Evolutionary conservation across 1,139 yeast species (phyloP), one percentile per base, ranked within the genome.

Genomic region (Blastobotrys serpentis): DNA sequence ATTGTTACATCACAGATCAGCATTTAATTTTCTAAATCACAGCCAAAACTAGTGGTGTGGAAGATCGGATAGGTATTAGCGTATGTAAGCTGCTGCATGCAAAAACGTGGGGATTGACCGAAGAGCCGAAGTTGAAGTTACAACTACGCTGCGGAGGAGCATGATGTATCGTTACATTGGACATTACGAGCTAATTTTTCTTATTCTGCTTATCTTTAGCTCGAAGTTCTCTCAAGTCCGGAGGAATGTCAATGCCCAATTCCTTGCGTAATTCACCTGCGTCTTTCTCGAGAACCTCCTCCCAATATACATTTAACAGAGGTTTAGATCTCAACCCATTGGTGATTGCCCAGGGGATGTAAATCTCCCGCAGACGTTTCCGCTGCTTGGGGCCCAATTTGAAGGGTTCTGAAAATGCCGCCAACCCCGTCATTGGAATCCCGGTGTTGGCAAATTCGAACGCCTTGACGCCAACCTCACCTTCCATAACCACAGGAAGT

Each of bases 341-440:
- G 45, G 74, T 70, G 40, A 87, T 61, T 1, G 95, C 96, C 97
- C 96, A 90, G 1, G 97, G 97, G 56, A 90, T 77, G 64, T 88
- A 90, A 4, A 84, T 77, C 26, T 82, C 66, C 21, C 63, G 69
- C 54, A 65, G 67, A 17, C 70, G 64, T 57, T 76, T 76, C 58
- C 74, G 74, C 57, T 79, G 83, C 56, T 74, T 71, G 11, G 76
- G 68, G 49, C 77, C 79, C 49, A 92, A 73, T 52, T 88, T 73
- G 61, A 86, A 75, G 0, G 97, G 97, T 2, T 96, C 96, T 58
- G 88, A 78, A 21, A 87, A 59, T 0, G 96, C 94, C 0, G 96
- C 96, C 47, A 94, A 68, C 0, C 96, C 96, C 7, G 97, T 90
- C 94, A 94, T 90, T 16, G 98, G 98, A 43, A 94, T 79, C 1